These are phyloP conservation scores for Penicillium sp. DNA, from an alignment of 2,329 filamentous ascomycete genomes.

Conservation along the genomic window DNA sequence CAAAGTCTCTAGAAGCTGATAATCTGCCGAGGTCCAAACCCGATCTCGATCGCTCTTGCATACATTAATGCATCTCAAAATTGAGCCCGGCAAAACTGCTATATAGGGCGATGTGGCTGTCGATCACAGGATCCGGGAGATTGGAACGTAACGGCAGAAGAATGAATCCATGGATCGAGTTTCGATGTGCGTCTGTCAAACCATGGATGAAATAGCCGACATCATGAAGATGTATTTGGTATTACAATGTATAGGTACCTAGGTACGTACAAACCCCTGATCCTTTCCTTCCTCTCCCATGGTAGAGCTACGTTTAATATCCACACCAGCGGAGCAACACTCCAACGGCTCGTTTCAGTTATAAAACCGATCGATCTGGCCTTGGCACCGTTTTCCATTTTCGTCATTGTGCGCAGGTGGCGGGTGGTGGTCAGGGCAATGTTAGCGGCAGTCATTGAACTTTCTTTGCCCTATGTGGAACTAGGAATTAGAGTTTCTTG, in stretches of 20 bases:
- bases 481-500: neutral
- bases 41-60: neutral
- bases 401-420: conserved; percentile 10
- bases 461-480: conserved; percentile 6
- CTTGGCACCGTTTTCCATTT: conserved; percentile 6
- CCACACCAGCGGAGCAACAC: neutral
- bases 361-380: conserved; percentile 2
- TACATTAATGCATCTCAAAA: neutral
- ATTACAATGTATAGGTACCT: neutral
- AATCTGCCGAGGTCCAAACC: neutral
- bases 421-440: conserved; percentile 15
- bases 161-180: conserved; percentile 3
- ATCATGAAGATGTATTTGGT: neutral
- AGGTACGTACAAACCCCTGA: conserved; percentile 1
- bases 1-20: neutral
- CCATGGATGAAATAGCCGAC: neutral
- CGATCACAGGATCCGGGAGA: conserved; percentile 18
- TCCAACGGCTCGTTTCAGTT: conserved; percentile 7
- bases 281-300: neutral
- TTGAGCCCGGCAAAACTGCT: conserved; percentile 8
- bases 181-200: neutral
- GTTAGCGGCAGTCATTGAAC: conserved; percentile 13
- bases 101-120: conserved; percentile 11
- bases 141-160: conserved; percentile 21
- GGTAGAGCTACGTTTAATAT: neutral